Evolutionary conservation across 2,329 filamentous ascomycete genomes (phyloP).

Genomic region (Fulvia fulva): DNA sequence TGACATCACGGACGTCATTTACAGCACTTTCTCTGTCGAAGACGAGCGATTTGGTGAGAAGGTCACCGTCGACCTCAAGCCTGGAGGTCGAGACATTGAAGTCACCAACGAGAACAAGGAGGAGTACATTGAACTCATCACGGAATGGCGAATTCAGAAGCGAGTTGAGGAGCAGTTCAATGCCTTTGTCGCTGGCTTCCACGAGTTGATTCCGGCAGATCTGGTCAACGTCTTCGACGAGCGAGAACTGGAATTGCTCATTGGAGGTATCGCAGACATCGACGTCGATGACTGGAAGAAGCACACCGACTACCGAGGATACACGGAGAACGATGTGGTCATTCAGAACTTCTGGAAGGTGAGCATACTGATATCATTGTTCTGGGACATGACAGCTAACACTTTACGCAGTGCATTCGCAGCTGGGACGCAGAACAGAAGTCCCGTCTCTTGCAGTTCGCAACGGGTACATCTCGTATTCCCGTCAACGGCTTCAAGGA

Average conservation of each 20-base stretch:
- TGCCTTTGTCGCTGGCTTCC: constrained; percentile 94
- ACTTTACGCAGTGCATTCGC: constrained; percentile 61
- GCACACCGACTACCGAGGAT: constrained; percentile 97
- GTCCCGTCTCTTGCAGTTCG: constrained; percentile 91
- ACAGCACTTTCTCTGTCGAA: constrained; percentile 94
- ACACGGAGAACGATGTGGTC: constrained; percentile 95
- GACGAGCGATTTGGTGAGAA: constrained; percentile 96
- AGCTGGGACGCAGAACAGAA: constrained; percentile 99
- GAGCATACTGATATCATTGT: background rate
- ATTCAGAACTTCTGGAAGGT: constrained; percentile 98
- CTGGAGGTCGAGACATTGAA: constrained; percentile 82
- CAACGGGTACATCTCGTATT: constrained; percentile 94
- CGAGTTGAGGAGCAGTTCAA: constrained; percentile 98
- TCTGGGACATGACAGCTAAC: constrained; percentile 15
- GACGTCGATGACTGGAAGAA: constrained; percentile 99
- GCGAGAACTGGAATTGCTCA: constrained; percentile 90
- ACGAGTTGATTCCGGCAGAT: constrained; percentile 93
- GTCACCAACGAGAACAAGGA: constrained; percentile 99
- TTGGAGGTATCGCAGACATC: constrained; percentile 99
- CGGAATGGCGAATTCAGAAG: constrained; percentile 99
- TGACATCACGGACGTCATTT: constrained; percentile 89
- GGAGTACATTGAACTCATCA: constrained; percentile 98
- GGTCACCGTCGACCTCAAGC: constrained; percentile 89
- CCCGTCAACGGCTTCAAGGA: constrained; percentile 99
- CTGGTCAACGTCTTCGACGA: constrained; percentile 98